Evolutionary conservation across 2,329 filamentous ascomycete genomes (phyloP).

Genomic region (Berkeleyomyces basicola): DNA sequence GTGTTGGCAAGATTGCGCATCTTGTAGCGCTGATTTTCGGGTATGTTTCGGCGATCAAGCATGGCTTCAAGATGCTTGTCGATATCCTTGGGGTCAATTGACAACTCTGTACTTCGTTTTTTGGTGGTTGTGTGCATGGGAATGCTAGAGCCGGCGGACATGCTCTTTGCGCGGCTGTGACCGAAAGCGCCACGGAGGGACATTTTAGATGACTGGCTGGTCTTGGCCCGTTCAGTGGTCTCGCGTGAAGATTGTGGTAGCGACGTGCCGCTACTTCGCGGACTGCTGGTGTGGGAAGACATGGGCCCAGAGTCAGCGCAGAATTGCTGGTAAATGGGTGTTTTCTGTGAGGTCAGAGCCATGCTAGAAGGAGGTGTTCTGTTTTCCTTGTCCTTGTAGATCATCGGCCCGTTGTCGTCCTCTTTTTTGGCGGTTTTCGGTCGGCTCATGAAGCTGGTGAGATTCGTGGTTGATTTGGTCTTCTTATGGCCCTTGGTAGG

Average conservation of each 20-base stretch:
- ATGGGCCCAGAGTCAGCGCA: conserved; percentile 1
- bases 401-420: conserved; percentile 6
- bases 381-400: conserved; percentile 13
- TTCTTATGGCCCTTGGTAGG: conserved; percentile 50
- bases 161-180: conserved; percentile 23
- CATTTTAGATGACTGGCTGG: conserved; percentile 2
- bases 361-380: conserved; percentile 11
- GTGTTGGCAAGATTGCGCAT: conserved; percentile 79
- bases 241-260: neutral
- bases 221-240: neutral
- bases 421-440: conserved; percentile 54
- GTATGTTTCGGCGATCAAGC: conserved; percentile 79
- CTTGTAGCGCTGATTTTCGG: conserved; percentile 82
- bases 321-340: conserved; percentile 11
- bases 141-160: conserved; percentile 3
- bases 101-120: conserved; percentile 28
- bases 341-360: neutral
- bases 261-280: conserved; percentile 1
- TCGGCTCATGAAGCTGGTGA: conserved; percentile 59
- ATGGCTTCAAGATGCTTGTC: conserved; percentile 42
- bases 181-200: conserved; percentile 18
- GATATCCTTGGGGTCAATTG: conserved; percentile 37
- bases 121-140: conserved; percentile 1
- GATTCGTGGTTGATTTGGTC: conserved; percentile 66
- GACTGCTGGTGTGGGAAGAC: conserved; percentile 1